These are phyloP conservation scores for Glebionis coronaria DNA, from an alignment of 129 eudicot genomes.

Conservation along the genomic window DNA sequence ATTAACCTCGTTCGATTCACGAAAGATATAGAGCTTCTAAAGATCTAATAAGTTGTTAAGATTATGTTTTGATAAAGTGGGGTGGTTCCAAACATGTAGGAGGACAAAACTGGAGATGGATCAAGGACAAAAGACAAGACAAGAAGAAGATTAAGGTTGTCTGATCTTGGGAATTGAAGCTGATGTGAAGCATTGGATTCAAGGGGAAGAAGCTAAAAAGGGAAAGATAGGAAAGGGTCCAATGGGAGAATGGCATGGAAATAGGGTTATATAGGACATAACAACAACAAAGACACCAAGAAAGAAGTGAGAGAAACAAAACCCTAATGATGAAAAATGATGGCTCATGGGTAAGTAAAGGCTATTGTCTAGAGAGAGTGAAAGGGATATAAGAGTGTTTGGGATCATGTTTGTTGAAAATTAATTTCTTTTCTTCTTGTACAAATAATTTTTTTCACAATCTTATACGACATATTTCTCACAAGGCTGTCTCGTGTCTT, in stretches of 20 bases:
- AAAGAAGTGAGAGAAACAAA: slow-evolving; percentile 23
- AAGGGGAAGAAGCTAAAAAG: slow-evolving; percentile 32
- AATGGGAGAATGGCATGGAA: slow-evolving; percentile 47
- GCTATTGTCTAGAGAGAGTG: slow-evolving; percentile 1
- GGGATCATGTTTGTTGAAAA: no score
- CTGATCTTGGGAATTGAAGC: slow-evolving; percentile 60
- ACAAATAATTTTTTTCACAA: no score
- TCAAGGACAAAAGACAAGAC: slow-evolving; percentile 26
- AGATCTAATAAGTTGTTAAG: slow-evolving; percentile 18
- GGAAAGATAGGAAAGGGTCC: slow-evolving; percentile 31
- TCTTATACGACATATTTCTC: no score
- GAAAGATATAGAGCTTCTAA: slow-evolving; percentile 10
- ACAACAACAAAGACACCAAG: slow-evolving; percentile 15
- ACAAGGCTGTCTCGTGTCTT: no score
- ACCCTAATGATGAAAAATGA: slow-evolving; percentile 45
- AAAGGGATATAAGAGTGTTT: slow-evolving; percentile 20
- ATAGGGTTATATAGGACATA: slow-evolving; percentile 35
- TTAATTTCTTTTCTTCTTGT: no score
- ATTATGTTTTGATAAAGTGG: slow-evolving; percentile 13
- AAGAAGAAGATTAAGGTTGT: slow-evolving; percentile 38
- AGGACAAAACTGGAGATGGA: slow-evolving; percentile 13
- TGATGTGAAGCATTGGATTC: slow-evolving; percentile 26
- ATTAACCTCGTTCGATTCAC: slow-evolving; percentile 8
- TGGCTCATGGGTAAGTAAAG: slow-evolving; percentile 25
- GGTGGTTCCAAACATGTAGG: slow-evolving; percentile 29